Conservation (phyloP, 2,329 filamentous ascomycete species). For the Fusarium sp. region DNA sequence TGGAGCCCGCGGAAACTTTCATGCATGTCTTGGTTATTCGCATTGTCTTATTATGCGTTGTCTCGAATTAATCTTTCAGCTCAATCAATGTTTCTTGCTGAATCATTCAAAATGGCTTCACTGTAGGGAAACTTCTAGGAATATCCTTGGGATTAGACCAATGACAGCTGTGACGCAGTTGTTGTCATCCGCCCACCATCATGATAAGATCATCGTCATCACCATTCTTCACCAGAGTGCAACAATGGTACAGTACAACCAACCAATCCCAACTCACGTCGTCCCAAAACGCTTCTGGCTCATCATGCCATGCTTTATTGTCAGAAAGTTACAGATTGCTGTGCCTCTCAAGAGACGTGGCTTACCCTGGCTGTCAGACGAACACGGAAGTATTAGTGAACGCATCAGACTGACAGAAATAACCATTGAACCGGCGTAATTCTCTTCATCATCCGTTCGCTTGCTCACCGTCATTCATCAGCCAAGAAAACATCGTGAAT, state of each 20-base stretch:
- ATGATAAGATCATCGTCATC: constrained; percentile 37
- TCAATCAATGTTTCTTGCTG: not conserved
- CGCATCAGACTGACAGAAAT: not conserved
- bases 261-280: constrained; percentile 2
- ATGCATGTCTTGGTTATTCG: constrained; percentile 27
- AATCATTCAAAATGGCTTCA: not conserved
- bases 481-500: not conserved
- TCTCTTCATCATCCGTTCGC: not conserved
- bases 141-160: not conserved
- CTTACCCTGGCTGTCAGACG: not conserved
- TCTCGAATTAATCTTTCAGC: not conserved
- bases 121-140: not conserved
- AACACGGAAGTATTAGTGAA: not conserved
- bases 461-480: constrained; percentile 33
- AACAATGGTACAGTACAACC: not conserved
- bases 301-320: constrained; percentile 11
- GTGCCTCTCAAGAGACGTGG: not conserved
- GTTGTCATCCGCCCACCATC: constrained; percentile 28
- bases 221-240: constrained; percentile 23
- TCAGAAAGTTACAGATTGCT: not conserved
- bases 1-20: constrained; percentile 27
- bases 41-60: constrained; percentile 14
- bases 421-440: not conserved
- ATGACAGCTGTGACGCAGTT: constrained; percentile 36
- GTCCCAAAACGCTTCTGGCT: constrained; percentile 11